Percentiles rank a stretch among this genome's conserved stretches.
These are phyloP conservation scores for Marasmius tenuissimus DNA, from an alignment of 1,284 basidiomycete species.

Conservation along the genomic window DNA sequence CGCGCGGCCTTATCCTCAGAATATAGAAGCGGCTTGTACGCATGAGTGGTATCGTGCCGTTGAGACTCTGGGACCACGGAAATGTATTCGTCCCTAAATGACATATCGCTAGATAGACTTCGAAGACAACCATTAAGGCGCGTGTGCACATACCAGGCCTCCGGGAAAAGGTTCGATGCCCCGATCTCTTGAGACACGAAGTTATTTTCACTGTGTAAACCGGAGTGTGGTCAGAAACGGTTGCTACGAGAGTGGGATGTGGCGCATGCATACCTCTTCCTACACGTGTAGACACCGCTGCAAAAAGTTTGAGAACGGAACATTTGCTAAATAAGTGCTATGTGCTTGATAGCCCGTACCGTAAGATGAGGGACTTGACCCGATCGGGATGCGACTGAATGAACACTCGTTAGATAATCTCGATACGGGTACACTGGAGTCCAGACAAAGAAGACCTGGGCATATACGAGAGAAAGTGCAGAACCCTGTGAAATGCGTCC, in stretches of 20 bases:
- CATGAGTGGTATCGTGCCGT: slow-evolving; percentile 75
- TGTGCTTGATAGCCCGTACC: slow-evolving; percentile 39
- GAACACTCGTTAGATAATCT: slow-evolving; percentile 1
- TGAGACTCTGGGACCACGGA: slow-evolving; percentile 80
- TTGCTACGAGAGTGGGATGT: not conserved
- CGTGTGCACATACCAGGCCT: slow-evolving; percentile 67
- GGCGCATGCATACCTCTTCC: slow-evolving; percentile 55
- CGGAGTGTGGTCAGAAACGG: not conserved
- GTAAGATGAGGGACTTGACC: slow-evolving; percentile 79
- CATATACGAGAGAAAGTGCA: not conserved
- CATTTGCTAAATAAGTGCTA: not conserved
- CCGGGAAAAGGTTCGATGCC: slow-evolving; percentile 82
- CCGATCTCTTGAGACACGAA: slow-evolving; percentile 90
- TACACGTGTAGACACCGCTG: slow-evolving; percentile 86
- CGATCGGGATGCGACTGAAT: slow-evolving; percentile 73
- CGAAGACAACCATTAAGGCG: not conserved
- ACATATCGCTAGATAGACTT: not conserved
- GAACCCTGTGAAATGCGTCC: not conserved
- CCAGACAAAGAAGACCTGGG: not conserved
- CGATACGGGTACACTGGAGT: not conserved
- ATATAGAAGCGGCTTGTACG: slow-evolving; percentile 83
- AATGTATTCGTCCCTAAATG: slow-evolving; percentile 73
- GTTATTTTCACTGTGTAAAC: slow-evolving; percentile 62
- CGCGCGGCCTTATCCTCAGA: slow-evolving; percentile 68
- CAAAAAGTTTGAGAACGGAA: not conserved